Base-by-base conservation (phyloP, 768 basidiomycete species). In the Boletellus emodensis region DNA sequence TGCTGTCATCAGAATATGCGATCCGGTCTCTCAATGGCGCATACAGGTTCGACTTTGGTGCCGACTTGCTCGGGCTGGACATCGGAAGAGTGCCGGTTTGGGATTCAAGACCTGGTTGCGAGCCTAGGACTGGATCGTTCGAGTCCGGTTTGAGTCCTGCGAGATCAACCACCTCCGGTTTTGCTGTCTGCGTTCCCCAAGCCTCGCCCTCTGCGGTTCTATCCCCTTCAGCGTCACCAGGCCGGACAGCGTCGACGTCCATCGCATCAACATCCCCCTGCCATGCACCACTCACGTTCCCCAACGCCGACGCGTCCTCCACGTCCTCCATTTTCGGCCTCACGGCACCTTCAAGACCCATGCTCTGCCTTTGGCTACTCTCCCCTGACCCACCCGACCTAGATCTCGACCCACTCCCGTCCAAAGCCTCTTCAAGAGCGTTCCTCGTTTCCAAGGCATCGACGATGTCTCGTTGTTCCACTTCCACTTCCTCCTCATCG, bases 1-100 rank as follows among this genome's bases (percentile, higher is more conserved):
- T 73, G 51, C 67, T 66, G 30, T 69, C 57, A 11, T 76, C 71
- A 1, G 69, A 68, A 51, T 72, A 73, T 28, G 72, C 78, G 43
- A 90, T 76, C 26, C 72, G 69, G 51, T 84, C 79, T 34, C 86
- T 80, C 41, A 88, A 58, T 5, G 82, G 82, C 2, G 75, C 76
- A 56, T 81, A 82, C 46, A 76, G 49, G 50, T 65, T 75, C 40
- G 67, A 61, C 66, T 75, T 82, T 5, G 62, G 41, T 32, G 71
- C 69, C 5, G 69, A 55, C 61, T 80, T 83, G 30, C 64, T 52
- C 6, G 67, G 51, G 34, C 34, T 51, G n/a, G 40, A 14, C 10
- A 43, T 40, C 17, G 40, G 55, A n/a, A 51, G 55, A 17, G 41
- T 39, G 20, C 40, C 49, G 42, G 20, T 43, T 72, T 57, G 76